Evolutionary conservation across 2,329 filamentous ascomycete genomes (phyloP).

Genomic region (Teratosphaeria viscida): DNA sequence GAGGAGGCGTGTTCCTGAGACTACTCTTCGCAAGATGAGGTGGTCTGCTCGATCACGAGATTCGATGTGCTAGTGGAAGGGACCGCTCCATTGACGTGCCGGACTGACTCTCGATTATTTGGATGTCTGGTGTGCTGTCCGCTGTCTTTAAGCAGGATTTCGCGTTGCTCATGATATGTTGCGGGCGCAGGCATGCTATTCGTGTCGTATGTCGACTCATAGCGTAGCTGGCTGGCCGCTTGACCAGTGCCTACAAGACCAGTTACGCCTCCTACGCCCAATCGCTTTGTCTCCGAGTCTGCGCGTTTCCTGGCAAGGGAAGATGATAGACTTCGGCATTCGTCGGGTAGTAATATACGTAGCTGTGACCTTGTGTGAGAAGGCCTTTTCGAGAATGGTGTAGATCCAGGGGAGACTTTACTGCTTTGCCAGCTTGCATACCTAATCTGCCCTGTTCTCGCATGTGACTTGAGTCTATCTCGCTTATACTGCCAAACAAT

Average conservation of each 20-base stretch:
- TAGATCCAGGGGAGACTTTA: neutral
- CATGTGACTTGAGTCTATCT: neutral
- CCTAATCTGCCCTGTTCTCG: neutral
- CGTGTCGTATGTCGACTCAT: neutral
- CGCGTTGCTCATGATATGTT: neutral
- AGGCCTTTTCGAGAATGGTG: neutral
- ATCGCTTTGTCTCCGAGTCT: no score
- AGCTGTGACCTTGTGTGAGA: neutral
- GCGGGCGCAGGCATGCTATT: neutral
- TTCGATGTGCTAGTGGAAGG: neutral
- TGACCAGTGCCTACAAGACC: neutral
- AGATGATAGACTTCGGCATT: no score
- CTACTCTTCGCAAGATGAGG: neutral
- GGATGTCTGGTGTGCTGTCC: neutral
- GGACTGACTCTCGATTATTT: neutral
- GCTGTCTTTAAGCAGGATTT: neutral
- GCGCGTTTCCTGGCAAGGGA: no score
- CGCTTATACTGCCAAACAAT: neutral
- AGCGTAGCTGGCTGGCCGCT: neutral
- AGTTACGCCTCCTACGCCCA: neutral
- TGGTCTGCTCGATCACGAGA: neutral
- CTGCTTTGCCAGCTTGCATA: neutral
- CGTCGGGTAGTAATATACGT: neutral
- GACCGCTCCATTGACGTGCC: neutral
- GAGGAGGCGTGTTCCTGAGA: no score